Evolutionary conservation across 768 basidiomycete species (phyloP), one percentile per base, ranked within the genome.

Genomic region (Kwoniella europaea): DNA sequence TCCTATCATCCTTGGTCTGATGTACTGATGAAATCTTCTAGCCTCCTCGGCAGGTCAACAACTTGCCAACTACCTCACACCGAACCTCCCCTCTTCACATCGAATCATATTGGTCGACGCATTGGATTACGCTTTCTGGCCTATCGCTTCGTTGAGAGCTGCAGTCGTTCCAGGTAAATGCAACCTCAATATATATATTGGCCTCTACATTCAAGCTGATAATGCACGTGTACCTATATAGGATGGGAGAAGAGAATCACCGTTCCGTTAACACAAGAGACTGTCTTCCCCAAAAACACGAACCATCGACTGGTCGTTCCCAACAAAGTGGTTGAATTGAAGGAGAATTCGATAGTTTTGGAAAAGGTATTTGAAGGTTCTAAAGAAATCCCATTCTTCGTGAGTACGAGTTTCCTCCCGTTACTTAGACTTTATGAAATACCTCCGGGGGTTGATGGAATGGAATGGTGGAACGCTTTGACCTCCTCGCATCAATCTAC

Each of bases 51-150:
- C 78, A n/a, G 78, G 78, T 16, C 75, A 75, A 27, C 46, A 41
- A 7, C 62, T 76, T 35, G 76, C 78, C 71, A 74, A 74, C 18
- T 52, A 59, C 43, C 68, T 80, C 54, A 41, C 65, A 5, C 68
- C 71, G 13, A 71, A 69, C 27, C 54, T 80, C 7, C 75, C 76
- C 2, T 20, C 65, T 22, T 67, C 71, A 18, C 71, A 76, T 59
- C 73, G 79, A n/a, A 73, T 80, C 63, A 27, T 80, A 35, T 67
- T 80, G 16, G 72, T 80, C 67, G 79, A 80, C 58, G 71, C 71
- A 0, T 60, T 73, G 3, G 71, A 72, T 13, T 69, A 68, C 43
- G 70, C 69, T 16, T 80, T 71, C 67, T 80, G 74, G 72, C 77
- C 79, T 3, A 68, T 76, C 58, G 75, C 70, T 12, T 41, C 71